These are phyloP conservation scores for Simmondsia chinensis DNA, from an alignment of 148 eudicot species.

Conservation along the genomic window DNA sequence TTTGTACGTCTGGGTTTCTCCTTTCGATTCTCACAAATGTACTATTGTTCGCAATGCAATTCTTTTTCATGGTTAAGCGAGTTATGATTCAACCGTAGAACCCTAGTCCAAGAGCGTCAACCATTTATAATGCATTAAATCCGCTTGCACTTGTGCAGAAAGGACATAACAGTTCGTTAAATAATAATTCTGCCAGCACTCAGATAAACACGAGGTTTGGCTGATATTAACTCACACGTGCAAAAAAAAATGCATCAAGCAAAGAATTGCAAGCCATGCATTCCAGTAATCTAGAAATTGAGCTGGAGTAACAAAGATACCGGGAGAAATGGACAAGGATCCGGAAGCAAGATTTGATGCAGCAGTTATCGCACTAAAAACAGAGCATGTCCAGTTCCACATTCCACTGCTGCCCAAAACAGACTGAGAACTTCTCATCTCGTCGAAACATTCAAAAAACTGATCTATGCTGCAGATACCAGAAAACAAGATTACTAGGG, in stretches of 20 bases:
- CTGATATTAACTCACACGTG: too few relatives aligned
- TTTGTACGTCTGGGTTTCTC: too few relatives aligned
- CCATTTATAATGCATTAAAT: too few relatives aligned
- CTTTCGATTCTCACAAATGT: too few relatives aligned
- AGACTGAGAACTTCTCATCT: constrained; percentile 70
- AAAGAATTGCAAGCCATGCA: neutral
- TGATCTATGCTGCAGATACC: constrained; percentile 76
- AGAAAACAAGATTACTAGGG: constrained; percentile 2
- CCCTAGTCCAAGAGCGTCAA: too few relatives aligned
- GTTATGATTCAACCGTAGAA: too few relatives aligned
- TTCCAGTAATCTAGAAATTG: neutral
- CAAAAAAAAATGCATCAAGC: neutral
- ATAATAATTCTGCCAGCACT: too few relatives aligned
- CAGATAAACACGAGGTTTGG: too few relatives aligned
- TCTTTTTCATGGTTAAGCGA: too few relatives aligned
- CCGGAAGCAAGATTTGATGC: constrained; percentile 96
- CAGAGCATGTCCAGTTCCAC: constrained; percentile 97
- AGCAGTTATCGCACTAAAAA: constrained; percentile 81
- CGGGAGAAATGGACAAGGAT: constrained; percentile 54
- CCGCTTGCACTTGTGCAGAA: too few relatives aligned
- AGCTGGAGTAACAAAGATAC: constrained; percentile 25
- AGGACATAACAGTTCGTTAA: too few relatives aligned
- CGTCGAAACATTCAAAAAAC: constrained; percentile 94
- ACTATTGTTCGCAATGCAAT: too few relatives aligned
- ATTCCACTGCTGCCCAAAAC: constrained; percentile 80